Conservation (phyloP, 257 asterid species). For the Rhazya stricta region DNA sequence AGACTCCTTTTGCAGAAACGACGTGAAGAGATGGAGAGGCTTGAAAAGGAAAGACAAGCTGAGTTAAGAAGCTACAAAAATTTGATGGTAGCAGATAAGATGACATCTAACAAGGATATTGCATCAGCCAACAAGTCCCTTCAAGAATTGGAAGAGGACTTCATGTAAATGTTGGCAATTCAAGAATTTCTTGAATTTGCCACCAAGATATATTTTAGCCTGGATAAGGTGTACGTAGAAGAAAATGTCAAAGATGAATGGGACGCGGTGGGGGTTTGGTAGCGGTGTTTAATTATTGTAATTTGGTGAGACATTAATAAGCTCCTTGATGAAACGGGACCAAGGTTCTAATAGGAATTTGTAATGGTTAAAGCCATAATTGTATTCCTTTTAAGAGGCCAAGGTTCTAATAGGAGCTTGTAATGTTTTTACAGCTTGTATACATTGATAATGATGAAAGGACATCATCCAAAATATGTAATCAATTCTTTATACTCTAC, state of each 20-base stretch:
- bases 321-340: background rate
- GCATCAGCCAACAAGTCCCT: constrained; percentile 77
- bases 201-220: background rate
- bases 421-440: constrained; percentile 7
- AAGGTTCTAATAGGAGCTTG: background rate
- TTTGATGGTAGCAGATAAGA: constrained; percentile 93
- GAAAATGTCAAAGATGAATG: constrained; percentile 1
- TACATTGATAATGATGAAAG: constrained; percentile 2
- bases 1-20: constrained; percentile 47
- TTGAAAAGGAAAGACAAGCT: constrained; percentile 80
- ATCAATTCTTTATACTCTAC: background rate
- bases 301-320: constrained; percentile 8
- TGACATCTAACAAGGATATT: constrained; percentile 92
- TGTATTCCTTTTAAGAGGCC: background rate
- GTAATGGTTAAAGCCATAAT: too few relatives aligned
- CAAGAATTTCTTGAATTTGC: background rate
- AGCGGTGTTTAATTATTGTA: constrained; percentile 9
- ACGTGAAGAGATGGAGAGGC: constrained; percentile 75
- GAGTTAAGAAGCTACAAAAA: constrained; percentile 95
- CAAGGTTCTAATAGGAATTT: too few relatives aligned
- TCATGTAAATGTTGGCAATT: constrained; percentile 53
- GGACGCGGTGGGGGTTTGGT: constrained; percentile 6
- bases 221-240: constrained; percentile 7
- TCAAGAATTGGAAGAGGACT: constrained; percentile 94
- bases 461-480: background rate